These are phyloP conservation scores for Lecanicillium sp. DNA, from an alignment of 2,329 filamentous ascomycete genomes.

Conservation along the genomic window DNA sequence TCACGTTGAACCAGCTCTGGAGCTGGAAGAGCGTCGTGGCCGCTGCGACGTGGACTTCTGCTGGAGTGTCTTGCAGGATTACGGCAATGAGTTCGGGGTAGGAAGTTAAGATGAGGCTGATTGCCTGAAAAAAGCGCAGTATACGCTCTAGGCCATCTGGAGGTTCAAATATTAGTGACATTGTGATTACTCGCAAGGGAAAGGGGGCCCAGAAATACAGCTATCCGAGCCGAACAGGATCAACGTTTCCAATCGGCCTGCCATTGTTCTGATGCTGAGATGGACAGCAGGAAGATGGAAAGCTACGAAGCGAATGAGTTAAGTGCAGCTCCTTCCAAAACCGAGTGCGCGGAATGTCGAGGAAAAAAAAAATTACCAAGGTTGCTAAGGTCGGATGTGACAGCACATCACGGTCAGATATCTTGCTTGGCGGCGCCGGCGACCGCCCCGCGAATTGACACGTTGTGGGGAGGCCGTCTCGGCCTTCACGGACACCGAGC, in stretches of 20 bases:
- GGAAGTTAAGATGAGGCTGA: constrained; percentile 38
- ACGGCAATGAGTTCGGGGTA: constrained; percentile 32
- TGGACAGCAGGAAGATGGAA: not conserved
- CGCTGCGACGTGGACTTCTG: constrained; percentile 18
- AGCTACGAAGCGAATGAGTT: too few species aligned
- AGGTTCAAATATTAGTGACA: constrained; percentile 1
- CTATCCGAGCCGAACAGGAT: constrained; percentile 39
- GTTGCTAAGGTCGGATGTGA: too few species aligned
- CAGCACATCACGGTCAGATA: too few species aligned
- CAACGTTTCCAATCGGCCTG: constrained; percentile 21
- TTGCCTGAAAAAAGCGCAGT: constrained; percentile 48
- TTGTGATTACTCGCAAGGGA: not conserved
- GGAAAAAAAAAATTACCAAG: too few species aligned
- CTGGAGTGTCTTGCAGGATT: constrained; percentile 17
- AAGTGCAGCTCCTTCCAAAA: too few species aligned
- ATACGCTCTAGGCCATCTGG: constrained; percentile 54
- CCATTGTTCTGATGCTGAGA: constrained; percentile 16
- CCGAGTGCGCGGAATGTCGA: too few species aligned
- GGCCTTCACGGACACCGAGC: too few species aligned
- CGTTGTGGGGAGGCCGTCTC: too few species aligned
- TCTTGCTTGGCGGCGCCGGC: too few species aligned
- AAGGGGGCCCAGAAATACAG: constrained; percentile 20
- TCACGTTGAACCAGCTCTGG: constrained; percentile 34
- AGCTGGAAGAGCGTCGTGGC: constrained; percentile 26
- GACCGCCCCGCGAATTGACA: too few species aligned